phyloP scores from a whole-genome alignment of 768 basidiomycete genomes.

The Kwoniella newhampshirensis region DNA sequence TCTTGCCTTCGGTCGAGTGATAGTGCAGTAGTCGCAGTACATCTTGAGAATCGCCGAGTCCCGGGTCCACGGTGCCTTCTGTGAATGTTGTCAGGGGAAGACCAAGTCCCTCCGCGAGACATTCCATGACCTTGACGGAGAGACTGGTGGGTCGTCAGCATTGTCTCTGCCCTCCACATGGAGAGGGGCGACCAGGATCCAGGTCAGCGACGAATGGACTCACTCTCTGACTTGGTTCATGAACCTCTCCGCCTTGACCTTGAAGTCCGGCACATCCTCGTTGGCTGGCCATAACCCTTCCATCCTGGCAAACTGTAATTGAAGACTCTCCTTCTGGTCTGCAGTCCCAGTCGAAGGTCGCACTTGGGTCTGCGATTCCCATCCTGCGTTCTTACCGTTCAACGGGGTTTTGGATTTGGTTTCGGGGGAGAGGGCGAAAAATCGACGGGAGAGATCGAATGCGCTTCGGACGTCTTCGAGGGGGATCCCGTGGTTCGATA shows the following conservation, averaged over 20 bases:
- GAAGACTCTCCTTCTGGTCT: constrained; percentile 44
- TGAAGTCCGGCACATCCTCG: constrained; percentile 29
- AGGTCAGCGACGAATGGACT: not conserved
- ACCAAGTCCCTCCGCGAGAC: constrained; percentile 41
- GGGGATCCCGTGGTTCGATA: constrained; percentile 43
- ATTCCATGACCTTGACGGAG: constrained; percentile 38
- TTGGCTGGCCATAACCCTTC: constrained; percentile 38
- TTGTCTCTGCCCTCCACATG: too few species aligned
- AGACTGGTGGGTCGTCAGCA: constrained; percentile 13
- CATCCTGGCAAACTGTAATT: constrained; percentile 33
- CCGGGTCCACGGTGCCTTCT: constrained; percentile 33
- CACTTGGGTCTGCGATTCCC: constrained; percentile 35
- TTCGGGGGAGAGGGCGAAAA: constrained; percentile 37
- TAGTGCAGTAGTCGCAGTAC: constrained; percentile 42
- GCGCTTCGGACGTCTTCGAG: constrained; percentile 30
- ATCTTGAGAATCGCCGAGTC: constrained; percentile 33
- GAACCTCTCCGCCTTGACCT: constrained; percentile 19
- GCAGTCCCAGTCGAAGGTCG: constrained; percentile 44
- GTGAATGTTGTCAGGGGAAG: constrained; percentile 38
- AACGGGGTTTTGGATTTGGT: constrained; percentile 40
- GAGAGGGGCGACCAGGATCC: not conserved
- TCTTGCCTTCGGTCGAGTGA: constrained; percentile 35
- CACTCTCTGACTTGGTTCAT: constrained; percentile 30
- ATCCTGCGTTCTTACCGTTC: constrained; percentile 35
- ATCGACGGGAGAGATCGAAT: constrained; percentile 30